A percentile compares a stretch with the other conserved stretches of the same genome.
These are phyloP conservation scores for Nakazawaea wyomingensis DNA, from an alignment of 805 yeast species.

Conservation along the genomic window DNA sequence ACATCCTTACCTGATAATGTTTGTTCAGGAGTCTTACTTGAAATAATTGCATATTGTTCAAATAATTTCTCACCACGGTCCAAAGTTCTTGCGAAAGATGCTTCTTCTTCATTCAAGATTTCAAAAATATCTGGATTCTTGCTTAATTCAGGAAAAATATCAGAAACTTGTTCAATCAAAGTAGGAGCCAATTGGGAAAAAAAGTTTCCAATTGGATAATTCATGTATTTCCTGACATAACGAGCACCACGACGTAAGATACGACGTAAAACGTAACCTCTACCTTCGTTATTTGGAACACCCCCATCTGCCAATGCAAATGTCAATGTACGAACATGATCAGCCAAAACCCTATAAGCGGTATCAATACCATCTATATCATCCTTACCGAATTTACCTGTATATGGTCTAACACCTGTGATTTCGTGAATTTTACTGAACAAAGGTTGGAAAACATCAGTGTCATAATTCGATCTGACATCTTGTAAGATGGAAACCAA, in stretches of 20 bases:
- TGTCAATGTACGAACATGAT: slow-evolving; percentile 94
- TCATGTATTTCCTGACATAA: slow-evolving; percentile 92
- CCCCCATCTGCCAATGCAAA: slow-evolving; percentile 98
- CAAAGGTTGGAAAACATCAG: slow-evolving; percentile 91
- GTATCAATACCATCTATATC: slow-evolving; percentile 95
- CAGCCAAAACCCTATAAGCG: slow-evolving; percentile 97
- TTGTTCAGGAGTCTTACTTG: slow-evolving; percentile 68
- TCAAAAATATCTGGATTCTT: slow-evolving; percentile 75
- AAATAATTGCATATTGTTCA: slow-evolving; percentile 85
- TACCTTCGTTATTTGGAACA: slow-evolving; percentile 98
- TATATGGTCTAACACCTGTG: slow-evolving; percentile 86
- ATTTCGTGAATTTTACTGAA: slow-evolving; percentile 84
- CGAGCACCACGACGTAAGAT: slow-evolving; percentile 97
- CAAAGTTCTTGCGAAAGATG: slow-evolving; percentile 88
- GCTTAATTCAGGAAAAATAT: slow-evolving; percentile 86
- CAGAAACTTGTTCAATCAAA: slow-evolving; percentile 79
- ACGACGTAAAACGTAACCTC: slow-evolving; percentile 97
- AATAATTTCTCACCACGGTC: slow-evolving; percentile 97
- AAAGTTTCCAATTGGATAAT: slow-evolving; percentile 91
- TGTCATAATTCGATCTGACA: slow-evolving; percentile 90
- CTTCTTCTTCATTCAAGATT: slow-evolving; percentile 93
- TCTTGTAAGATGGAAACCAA: slow-evolving; percentile 91
- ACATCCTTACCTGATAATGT: slow-evolving; percentile 89
- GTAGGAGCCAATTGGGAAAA: slow-evolving; percentile 92
- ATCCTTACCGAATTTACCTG: slow-evolving; percentile 90